Conservation (phyloP, 2,329 filamentous ascomycete genomes). For the Neonectria faginata region DNA sequence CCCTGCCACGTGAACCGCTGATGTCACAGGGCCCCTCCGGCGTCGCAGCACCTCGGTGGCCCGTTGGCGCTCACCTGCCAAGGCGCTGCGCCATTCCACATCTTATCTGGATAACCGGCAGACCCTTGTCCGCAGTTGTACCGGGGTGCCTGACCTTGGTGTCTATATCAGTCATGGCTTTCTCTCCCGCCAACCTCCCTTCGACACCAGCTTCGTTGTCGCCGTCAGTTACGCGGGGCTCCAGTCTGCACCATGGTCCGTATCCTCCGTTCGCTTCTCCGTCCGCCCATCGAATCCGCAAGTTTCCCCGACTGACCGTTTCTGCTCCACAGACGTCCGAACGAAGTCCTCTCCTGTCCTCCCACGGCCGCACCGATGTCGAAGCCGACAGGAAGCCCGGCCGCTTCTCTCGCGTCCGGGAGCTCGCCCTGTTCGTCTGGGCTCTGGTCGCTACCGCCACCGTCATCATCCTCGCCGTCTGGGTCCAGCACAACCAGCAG, state of each 20-base stretch:
- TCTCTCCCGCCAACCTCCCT: conserved; percentile 5
- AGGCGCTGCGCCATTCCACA: conserved; percentile 17
- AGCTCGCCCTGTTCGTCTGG: conserved; percentile 84
- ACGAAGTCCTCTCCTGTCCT: conserved; percentile 57
- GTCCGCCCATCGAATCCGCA: background rate
- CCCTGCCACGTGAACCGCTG: conserved; percentile 11
- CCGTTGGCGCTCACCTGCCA: conserved; percentile 18
- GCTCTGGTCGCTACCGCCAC: conserved; percentile 82
- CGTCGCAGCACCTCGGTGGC: background rate
- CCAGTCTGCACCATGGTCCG: conserved; percentile 30
- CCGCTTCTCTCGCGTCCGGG: conserved; percentile 66
- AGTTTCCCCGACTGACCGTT: conserved; percentile 30
- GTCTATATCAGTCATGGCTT: conserved; percentile 24
- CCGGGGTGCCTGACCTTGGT: background rate
- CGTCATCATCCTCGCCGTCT: conserved; percentile 84
- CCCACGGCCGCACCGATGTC: conserved; percentile 48
- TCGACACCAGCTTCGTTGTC: background rate
- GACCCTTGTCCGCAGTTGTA: background rate
- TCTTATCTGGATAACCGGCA: conserved; percentile 21
- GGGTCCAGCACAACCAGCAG: conserved; percentile 76
- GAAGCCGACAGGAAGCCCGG: conserved; percentile 36
- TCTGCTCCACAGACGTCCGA: conserved; percentile 52
- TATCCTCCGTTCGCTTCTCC: background rate
- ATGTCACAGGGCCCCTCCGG: conserved; percentile 21
- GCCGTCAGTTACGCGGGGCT: conserved; percentile 15